Base-by-base conservation (phyloP, 176 grass and related monocot genomes). In the Microstegium vimineum region DNA sequence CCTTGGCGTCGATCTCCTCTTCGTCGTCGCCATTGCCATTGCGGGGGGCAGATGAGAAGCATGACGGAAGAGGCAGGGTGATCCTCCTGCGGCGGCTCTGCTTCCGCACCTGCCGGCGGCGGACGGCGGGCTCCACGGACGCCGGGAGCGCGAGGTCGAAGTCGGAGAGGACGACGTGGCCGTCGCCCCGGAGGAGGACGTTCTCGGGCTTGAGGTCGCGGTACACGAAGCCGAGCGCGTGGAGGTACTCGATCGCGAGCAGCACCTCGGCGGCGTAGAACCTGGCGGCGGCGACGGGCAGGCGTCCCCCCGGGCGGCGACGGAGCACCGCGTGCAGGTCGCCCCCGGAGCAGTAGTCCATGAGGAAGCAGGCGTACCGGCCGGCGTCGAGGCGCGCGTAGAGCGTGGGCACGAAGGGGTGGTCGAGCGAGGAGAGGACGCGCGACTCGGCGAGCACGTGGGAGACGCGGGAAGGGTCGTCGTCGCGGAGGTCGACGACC, bases 161-260 rank as follows among this genome's bases (percentile, higher is more conserved):
- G 78, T 97, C 94, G 4, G 92, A 94, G 45, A 97, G 92, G 86
- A 94, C 89, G 73, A 97, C 87, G 73, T 97, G 94, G 0, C 94
- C 94, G 81, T 97, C 92, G 25, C 87, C 83, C 4, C 92, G 90
- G 37, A 97, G 76, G 37, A 97, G 73, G 28, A 97, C 87, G 88
- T 97, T 97, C 94, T 97, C 94, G 4, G 94, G 94, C 86, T 97
- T 97, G 77, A 97, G 90, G 71, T 97, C 94, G 9, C 94, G 92
- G 90, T 97, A 97, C 20, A 97, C 90, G 68, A 97, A 94, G 18
- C 94, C 94, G 14, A 94, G 90, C n/a, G 88, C 86, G 82, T 97
- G 94, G 17, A 97, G 92, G 87, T 97, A 97, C 86, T 97, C 94
- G 31, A 94, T 81, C 32, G 94, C 90, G n/a, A 97, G 89, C 3